Conservation (phyloP, 768 basidiomycete genomes). For the Piloderma croceum region DNA sequence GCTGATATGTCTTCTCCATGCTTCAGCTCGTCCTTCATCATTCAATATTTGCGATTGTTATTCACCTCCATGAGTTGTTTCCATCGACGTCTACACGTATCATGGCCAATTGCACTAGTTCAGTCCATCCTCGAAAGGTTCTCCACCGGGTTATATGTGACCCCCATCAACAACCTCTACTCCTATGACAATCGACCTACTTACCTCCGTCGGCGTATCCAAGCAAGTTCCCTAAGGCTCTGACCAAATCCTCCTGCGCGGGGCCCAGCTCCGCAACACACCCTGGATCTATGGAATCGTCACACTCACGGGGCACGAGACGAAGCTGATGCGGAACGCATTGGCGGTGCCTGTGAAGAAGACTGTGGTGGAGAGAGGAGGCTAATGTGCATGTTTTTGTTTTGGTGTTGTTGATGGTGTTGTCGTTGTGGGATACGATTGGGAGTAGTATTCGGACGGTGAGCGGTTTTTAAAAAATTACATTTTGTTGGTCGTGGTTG, state of each 20-base stretch:
- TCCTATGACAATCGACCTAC: constrained; percentile 83
- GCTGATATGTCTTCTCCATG: no score
- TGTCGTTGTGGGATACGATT: constrained; percentile 88
- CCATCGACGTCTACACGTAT: no score
- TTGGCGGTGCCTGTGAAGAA: constrained; percentile 96
- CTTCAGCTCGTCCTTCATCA: no score
- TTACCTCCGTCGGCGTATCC: constrained; percentile 50
- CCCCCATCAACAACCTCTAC: constrained; percentile 96
- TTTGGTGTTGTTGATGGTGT: constrained; percentile 73
- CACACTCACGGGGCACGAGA: constrained; percentile 96
- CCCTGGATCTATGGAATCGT: constrained; percentile 93
- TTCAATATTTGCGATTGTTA: no score
- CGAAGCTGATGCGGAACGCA: constrained; percentile 96
- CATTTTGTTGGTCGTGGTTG: no score
- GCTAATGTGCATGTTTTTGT: constrained; percentile 97
- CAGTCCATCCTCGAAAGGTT: no score
- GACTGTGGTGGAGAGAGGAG: constrained; percentile 90
- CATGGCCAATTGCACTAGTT: no score
- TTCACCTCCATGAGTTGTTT: no score
- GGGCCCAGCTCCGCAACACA: constrained; percentile 94
- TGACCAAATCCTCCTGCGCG: constrained; percentile 89
- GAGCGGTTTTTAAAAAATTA: constrained; percentile 24
- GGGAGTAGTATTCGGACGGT: constrained; percentile 85
- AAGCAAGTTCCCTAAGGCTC: constrained; percentile 89
- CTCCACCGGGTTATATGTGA: no score